phyloP scores from a whole-genome alignment of 1,139 yeast species.

The Insectozyma bohioensis region DNA sequence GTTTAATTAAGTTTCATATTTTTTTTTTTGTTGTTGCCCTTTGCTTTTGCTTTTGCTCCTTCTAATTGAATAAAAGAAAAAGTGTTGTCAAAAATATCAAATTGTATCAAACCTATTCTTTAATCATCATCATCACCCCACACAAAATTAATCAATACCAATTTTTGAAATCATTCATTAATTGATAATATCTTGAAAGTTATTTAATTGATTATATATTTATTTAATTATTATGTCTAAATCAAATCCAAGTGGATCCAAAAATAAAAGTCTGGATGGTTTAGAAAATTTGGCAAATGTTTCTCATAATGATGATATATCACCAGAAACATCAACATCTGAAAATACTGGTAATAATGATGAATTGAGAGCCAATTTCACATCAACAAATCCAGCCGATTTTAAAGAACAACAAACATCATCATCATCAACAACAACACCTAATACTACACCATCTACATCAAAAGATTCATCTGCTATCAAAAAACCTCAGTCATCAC shows the following conservation, averaged over 20 bases:
- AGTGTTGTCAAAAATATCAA: not conserved
- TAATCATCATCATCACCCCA: not conserved
- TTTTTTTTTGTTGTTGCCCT: no score
- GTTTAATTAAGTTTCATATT: no score
- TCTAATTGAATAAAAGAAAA: no score
- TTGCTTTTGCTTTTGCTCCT: no score
- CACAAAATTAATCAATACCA: no score
- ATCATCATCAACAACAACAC: constrained; percentile 2
- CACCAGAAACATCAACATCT: constrained; percentile 7
- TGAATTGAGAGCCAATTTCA: constrained; percentile 16
- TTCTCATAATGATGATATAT: constrained; percentile 3
- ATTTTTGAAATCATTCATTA: no score
- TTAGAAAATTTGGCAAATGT: not conserved
- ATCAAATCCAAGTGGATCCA: not conserved
- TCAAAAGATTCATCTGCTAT: not conserved
- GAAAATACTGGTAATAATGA: constrained; percentile 4
- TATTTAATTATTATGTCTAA: constrained; percentile 1
- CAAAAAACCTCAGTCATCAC: constrained; percentile 53
- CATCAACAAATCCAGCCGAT: constrained; percentile 6
- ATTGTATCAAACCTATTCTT: not conserved
- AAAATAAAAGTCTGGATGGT: not conserved
- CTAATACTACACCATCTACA: not conserved
- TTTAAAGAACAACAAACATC: no score
- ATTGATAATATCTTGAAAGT: no score
- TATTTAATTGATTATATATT: no score